A percentile compares a stretch with the other conserved stretches of the same genome.
Evolutionary conservation across 257 asterid species (phyloP).

Genomic region (Cynanchum wilfordii): DNA sequence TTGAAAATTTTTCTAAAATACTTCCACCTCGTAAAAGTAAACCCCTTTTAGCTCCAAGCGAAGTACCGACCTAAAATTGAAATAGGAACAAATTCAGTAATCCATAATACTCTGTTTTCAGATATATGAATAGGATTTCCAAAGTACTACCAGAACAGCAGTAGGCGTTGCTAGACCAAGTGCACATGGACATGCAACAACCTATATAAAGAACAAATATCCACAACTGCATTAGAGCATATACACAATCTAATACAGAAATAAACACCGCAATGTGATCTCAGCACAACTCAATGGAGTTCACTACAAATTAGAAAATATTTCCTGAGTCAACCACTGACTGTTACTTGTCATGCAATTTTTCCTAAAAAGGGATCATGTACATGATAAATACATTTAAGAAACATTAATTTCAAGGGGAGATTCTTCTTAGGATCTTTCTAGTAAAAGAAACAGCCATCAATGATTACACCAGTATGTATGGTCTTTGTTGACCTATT

Average conservation of each 20-base stretch:
- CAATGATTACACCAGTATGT: not conserved
- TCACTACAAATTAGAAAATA: not conserved
- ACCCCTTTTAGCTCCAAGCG: constrained; percentile 97
- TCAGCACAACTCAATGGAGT: not conserved
- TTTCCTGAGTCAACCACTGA: not conserved
- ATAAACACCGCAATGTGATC: not conserved
- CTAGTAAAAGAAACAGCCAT: not conserved
- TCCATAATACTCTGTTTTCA: not conserved
- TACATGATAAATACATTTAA: not conserved
- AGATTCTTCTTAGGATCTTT: not conserved
- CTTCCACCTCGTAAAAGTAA: constrained; percentile 98
- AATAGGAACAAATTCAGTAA: constrained; percentile 5
- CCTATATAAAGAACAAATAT: constrained; percentile 48
- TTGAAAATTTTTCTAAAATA: constrained; percentile 75
- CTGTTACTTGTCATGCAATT: not conserved
- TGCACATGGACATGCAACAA: constrained; percentile 99
- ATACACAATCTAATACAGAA: constrained; percentile 1
- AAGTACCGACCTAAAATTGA: constrained; percentile 85
- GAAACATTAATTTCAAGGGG: not conserved
- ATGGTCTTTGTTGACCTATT: constrained; percentile 6
- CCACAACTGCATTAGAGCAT: constrained; percentile 16
- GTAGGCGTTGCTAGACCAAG: constrained; percentile 99
- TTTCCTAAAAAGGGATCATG: not conserved
- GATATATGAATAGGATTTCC: constrained; percentile 9
- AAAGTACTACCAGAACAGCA: constrained; percentile 81